phyloP scores from a whole-genome alignment of 768 basidiomycete genomes.

The Lactarius indigo region DNA sequence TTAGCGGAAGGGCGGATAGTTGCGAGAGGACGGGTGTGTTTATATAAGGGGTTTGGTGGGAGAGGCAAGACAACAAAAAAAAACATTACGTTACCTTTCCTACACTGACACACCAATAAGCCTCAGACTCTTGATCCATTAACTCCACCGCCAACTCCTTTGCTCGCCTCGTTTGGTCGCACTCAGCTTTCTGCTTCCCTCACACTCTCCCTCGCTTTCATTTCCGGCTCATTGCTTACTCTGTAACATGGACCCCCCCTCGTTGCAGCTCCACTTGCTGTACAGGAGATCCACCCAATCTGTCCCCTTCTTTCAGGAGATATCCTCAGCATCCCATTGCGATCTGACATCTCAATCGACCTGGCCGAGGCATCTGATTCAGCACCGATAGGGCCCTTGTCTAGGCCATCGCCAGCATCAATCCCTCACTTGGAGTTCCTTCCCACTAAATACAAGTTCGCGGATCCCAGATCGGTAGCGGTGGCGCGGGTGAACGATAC shows the following conservation, averaged over 20 bases:
- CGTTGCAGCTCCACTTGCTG: no score
- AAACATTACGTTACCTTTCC: neutral
- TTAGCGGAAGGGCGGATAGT: neutral
- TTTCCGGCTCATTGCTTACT: conserved; percentile 12
- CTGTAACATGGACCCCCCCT: neutral
- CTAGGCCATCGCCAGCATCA: conserved; percentile 15
- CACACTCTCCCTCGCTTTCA: neutral
- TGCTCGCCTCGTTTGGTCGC: neutral
- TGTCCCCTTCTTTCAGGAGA: neutral
- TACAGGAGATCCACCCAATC: no score
- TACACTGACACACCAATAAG: neutral
- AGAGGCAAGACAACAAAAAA: neutral
- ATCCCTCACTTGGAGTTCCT: conserved; percentile 6
- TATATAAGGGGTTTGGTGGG: neutral
- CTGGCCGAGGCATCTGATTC: conserved; percentile 15
- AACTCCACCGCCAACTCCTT: neutral
- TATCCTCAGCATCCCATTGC: neutral
- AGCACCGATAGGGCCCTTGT: conserved; percentile 13
- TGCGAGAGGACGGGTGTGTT: neutral
- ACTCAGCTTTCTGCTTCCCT: neutral
- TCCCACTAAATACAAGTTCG: conserved; percentile 3
- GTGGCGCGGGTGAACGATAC: conserved; percentile 8
- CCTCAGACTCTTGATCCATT: neutral
- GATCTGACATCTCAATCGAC: conserved; percentile 2
- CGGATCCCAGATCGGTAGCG: conserved; percentile 11